Percentiles rank a stretch among this genome's conserved stretches.
Evolutionary conservation across 2,329 filamentous ascomycete genomes (phyloP).

Genomic region (Cladobotryum protrusum): DNA sequence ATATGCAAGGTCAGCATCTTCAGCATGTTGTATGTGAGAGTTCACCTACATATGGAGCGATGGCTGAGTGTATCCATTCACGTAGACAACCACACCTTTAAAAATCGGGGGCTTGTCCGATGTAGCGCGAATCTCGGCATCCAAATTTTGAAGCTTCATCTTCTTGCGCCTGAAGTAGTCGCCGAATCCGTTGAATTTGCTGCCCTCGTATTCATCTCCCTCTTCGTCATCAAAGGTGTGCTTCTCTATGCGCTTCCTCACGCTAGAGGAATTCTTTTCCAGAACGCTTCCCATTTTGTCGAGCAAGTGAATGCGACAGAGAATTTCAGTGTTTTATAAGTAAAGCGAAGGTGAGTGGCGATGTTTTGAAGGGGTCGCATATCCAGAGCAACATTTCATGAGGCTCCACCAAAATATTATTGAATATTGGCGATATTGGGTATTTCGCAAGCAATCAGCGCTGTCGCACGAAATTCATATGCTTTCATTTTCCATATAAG

Average conservation of each 20-base stretch:
- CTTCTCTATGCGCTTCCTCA: conserved; percentile 55
- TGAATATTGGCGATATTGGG: not conserved
- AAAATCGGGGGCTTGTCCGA: conserved; percentile 76
- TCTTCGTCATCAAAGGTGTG: conserved; percentile 74
- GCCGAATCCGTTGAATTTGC: conserved; percentile 78
- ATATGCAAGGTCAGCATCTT: conserved; percentile 13
- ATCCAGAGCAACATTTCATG: conserved; percentile 10
- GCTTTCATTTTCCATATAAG: too few relatives aligned
- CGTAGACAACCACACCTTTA: conserved; percentile 81
- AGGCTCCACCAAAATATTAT: conserved; percentile 6
- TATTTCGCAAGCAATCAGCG: not conserved
- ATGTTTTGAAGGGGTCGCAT: not conserved
- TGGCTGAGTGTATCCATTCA: conserved; percentile 94
- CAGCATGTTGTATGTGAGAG: not conserved
- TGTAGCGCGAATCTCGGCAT: conserved; percentile 69
- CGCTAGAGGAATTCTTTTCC: conserved; percentile 56
- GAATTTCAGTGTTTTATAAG: conserved; percentile 11
- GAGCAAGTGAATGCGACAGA: not conserved
- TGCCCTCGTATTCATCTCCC: conserved; percentile 86
- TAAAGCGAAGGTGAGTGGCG: not conserved
- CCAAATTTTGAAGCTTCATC: conserved; percentile 92
- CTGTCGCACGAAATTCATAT: not conserved
- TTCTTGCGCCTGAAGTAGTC: conserved; percentile 97
- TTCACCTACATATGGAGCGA: conserved; percentile 64
- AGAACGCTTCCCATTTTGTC: conserved; percentile 51